Evolutionary conservation across 257 asterid species (phyloP), one percentile per base, ranked within the genome.

Genomic region (Nicotiana tabacum): DNA sequence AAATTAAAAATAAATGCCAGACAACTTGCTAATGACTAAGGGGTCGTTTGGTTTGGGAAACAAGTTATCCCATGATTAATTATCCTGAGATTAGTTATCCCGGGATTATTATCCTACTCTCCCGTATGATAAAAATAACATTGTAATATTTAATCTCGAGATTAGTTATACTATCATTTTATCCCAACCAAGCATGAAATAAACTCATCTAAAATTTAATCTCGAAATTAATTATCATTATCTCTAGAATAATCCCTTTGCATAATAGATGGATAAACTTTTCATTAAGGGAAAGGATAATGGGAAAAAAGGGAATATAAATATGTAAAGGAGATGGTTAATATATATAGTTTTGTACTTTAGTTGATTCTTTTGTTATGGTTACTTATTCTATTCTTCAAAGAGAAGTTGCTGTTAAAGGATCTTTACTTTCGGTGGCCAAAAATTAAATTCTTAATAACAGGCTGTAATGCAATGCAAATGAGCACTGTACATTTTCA

Each of bases 311-410:
- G 65, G 55, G 82, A 82, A 80, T 43, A 66, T 69, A 35, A 77
- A 67, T 81, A 60, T 62, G 77, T 81, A 66, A 77, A 69, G 57
- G 64, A 72, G 78, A 64, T 66, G 72, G 66, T 64, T 70, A 67
- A 58, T 56, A 81, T 53, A 81, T 29, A 84, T 78, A 76, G 84
- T 68, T 86, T 70, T 67, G 83, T 46, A 48, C 80, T 74, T 79
- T 35, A 58, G 66, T 64, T 81, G 86, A 87, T 90, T 84, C 88
- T 77, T 61, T 70, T 18, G 32, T 85, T 83, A 48, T 72, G 53
- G 53, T 29, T 29, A 43, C 90, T 93, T 92, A 89, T 93, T 90
- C 95, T 80, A 80, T 69, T 66, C 90, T 89, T 90, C 82, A 77
- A 81, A 77, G 66, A 37, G 66, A 89, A 91, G 88, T 80, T 76